A percentile compares a stretch with the other conserved stretches of the same genome.
Evolutionary conservation across 768 basidiomycete genomes (phyloP).

Genomic region (Gyrodon lividus): DNA sequence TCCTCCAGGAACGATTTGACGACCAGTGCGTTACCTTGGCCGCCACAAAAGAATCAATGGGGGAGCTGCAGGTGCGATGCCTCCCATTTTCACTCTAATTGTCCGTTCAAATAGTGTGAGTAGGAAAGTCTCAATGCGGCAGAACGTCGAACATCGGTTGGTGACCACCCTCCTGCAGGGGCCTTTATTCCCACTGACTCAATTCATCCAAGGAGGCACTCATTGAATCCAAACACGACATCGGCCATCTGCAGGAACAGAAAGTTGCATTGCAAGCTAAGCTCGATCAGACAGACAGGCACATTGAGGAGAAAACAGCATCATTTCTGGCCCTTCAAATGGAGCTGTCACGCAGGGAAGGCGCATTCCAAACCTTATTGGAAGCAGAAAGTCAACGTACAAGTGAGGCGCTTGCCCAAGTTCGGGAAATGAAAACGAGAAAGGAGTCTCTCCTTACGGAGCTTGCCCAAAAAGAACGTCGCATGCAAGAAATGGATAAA

Average conservation of each 20-base stretch:
- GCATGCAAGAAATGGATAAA: constrained; percentile 19
- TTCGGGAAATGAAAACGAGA: constrained; percentile 18
- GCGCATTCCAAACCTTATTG: constrained; percentile 20
- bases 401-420: constrained; percentile 18
- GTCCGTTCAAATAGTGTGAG: not conserved
- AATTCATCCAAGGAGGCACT: constrained; percentile 16
- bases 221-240: constrained; percentile 15
- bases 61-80: constrained; percentile 46
- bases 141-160: constrained; percentile 17
- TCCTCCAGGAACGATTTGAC: constrained; percentile 60
- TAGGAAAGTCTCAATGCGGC: constrained; percentile 25
- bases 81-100: not conserved
- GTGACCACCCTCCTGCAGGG: constrained; percentile 2
- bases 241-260: constrained; percentile 20
- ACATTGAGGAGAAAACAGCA: constrained; percentile 7
- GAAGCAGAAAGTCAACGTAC: constrained; percentile 22
- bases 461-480: constrained; percentile 19
- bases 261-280: constrained; percentile 16
- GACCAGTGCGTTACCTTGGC: constrained; percentile 53
- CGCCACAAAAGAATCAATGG: constrained; percentile 53
- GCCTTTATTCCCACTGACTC: not conserved
- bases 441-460: constrained; percentile 21
- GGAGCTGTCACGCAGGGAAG: constrained; percentile 28
- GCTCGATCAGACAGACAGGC: constrained; percentile 13
- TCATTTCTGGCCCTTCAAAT: constrained; percentile 18